Evolutionary conservation across 169 alveolate species (phyloP).

Genomic region (Perkinsus olseni): DNA sequence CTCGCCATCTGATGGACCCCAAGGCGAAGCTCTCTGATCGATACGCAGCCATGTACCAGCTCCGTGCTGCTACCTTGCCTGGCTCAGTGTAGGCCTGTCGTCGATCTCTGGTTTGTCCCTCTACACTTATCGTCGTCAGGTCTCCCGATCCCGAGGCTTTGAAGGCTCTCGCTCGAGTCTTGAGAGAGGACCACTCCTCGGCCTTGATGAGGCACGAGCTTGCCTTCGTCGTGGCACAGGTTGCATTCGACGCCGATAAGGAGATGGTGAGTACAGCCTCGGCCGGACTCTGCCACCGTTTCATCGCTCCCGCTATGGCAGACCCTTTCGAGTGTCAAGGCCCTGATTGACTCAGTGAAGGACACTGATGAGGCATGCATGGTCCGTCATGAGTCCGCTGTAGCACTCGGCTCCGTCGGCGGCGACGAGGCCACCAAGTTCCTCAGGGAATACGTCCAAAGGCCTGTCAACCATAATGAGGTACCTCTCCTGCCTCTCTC

Average conservation of each 20-base stretch:
- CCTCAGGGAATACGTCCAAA: not conserved
- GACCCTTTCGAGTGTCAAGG: not conserved
- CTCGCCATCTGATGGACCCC: not conserved
- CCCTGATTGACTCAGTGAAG: not conserved
- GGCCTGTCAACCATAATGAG: not conserved
- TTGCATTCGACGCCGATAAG: not conserved
- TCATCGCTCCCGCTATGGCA: not conserved
- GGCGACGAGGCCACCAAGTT: not conserved
- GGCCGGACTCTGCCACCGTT: not conserved
- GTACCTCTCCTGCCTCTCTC: too few relatives aligned
- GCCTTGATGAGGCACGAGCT: not conserved
- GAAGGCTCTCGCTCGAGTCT: not conserved
- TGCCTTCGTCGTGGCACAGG: not conserved
- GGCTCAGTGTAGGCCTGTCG: not conserved
- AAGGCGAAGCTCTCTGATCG: not conserved
- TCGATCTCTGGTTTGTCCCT: not conserved
- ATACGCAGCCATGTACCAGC: not conserved
- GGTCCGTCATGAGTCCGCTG: not conserved
- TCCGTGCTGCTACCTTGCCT: not conserved
- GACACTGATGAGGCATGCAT: not conserved
- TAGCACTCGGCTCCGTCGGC: not conserved
- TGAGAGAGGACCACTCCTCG: not conserved
- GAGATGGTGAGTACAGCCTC: not conserved
- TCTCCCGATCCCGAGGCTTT: not conserved
- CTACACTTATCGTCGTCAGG: not conserved